Evolutionary conservation across 768 basidiomycete species (phyloP), one percentile per base, ranked within the genome.

Genomic region (Trametes meyenii): DNA sequence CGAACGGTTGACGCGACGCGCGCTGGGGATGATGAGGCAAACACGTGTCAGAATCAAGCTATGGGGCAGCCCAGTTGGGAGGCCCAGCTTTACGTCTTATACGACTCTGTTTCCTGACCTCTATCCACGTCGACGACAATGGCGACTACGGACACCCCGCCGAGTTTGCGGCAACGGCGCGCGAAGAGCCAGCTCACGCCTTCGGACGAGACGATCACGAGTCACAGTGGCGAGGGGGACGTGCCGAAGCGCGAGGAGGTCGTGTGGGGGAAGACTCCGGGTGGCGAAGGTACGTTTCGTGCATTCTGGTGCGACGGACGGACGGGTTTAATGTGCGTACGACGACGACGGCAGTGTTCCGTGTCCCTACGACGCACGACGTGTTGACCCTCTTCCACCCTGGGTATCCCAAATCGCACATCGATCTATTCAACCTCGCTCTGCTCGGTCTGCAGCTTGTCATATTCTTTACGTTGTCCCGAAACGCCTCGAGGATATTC

Each of bases 341-440:
- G 44, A 23, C 38, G 1, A 40, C 48, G 44, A 33, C 29, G 29
- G 8, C 64, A 98, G 95, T 97, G 7, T 99, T 99, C 72, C 85
- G 86, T 61, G 93, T 96, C 45, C 94, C 94, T 12, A 92, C 94
- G 19, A 96, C 94, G 0, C 90, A 94, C 73, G 92, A 95, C 73
- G 91, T 95, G 19, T 71, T 96, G 64, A 94, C 94, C 0, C 79
- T 96, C 5, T 92, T 96, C 72, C 81, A 94, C 73, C 94, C 94
- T 3, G 78, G 79, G 0, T 86, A 90, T 69, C 87, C 88, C 0
- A 96, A 96, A 75, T 96, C 89, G 65, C 91, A 97, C 68, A 78
- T 98, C 38, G 96, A 98, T 73, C 69, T 95, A 17, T 72, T 96
- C 58, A 96, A 93, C 65, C 78, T 98, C n/a, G 83, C 82, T 2